Conservation (phyloP, 805 yeast genomes). For the Candida cerambycidarum region DNA sequence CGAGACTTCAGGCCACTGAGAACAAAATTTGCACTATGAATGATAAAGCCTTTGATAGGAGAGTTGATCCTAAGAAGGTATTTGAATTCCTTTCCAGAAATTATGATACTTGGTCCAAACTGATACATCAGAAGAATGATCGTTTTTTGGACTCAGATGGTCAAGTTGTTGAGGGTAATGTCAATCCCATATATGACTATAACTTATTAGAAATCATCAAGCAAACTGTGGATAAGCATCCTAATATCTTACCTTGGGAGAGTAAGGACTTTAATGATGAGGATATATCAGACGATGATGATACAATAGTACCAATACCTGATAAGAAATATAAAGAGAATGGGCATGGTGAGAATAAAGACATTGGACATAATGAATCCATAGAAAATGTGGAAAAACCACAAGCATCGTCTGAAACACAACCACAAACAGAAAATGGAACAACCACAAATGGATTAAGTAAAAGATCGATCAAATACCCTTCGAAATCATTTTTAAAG, state of each 20-base stretch:
- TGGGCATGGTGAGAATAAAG: no score
- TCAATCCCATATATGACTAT: conserved; percentile 21
- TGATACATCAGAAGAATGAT: conserved; percentile 19
- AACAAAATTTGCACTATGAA: conserved; percentile 1
- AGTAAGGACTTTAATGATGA: not conserved
- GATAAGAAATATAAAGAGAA: not conserved
- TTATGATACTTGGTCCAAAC: conserved; percentile 40
- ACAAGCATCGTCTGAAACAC: no score
- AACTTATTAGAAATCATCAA: conserved; percentile 32
- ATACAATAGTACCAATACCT: not conserved
- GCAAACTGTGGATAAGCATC: conserved; percentile 16
- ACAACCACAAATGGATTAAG: not conserved
- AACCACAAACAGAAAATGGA: not conserved
- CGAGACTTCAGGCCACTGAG: no score
- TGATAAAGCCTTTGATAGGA: conserved; percentile 7
- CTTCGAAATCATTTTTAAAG: conserved; percentile 10
- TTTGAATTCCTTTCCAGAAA: conserved; percentile 34
- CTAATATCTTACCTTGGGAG: conserved; percentile 8
- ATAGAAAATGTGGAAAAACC: no score
- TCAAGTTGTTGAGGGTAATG: conserved; percentile 4
- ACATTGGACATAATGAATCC: no score
- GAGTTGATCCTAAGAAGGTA: conserved; percentile 19
- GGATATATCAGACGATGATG: not conserved
- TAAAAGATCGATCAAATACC: conserved; percentile 8
- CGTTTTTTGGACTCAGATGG: conserved; percentile 1